Base-by-base conservation (phyloP, 768 basidiomycete genomes). In the Boletus coccyginus region DNA sequence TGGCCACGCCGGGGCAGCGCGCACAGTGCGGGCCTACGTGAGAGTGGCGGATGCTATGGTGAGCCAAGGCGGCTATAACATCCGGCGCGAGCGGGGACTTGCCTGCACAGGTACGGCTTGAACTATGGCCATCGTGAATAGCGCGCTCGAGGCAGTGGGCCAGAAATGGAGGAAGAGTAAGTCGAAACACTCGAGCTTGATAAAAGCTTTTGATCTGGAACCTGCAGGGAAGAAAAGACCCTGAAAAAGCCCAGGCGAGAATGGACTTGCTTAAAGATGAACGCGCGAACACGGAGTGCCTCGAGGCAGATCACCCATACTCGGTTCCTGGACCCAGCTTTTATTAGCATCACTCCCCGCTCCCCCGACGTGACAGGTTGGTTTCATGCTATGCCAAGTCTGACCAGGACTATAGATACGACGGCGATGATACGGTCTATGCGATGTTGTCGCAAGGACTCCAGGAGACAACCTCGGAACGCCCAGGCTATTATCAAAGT, bases 241-340 rank as follows among this genome's bases (percentile, higher is more conserved):
- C 62, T 63, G 44, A 16, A 61, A 52, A 36, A 35, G 46, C 1
- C 32, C 5, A 47, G 41, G 27, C 27, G 27, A 27, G 27, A 27
- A 27, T 27, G 27, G 27, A 1, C 39, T 39, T 42, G 49, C 48
- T 33, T 11, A 11, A 16, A 62, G 49, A 64, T 62, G 63, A 64
- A 62, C 63, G 63, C 63, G 63, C 39, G 63, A 64, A 64, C 49
- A 1, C 8, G 36, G 21, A 9, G 36, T 8, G 56, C 63, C 63
- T 66, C 52, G 44, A 64, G 64, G 64, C 57, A 51, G 53, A 27
- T 27, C 27, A 27, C 27, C 27, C 27, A 27, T 27, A 27, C 46
- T 27, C 19, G 19, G 62, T 53, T 46, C 54, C 63, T 64, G n/a
- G 63, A n/a, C 33, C 33, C 36, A 14, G 17, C 32, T 17, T 13